Evolutionary conservation across 495 filamentous ascomycete genomes (phyloP).

Genomic region (Trichocladium uniseriatum): DNA sequence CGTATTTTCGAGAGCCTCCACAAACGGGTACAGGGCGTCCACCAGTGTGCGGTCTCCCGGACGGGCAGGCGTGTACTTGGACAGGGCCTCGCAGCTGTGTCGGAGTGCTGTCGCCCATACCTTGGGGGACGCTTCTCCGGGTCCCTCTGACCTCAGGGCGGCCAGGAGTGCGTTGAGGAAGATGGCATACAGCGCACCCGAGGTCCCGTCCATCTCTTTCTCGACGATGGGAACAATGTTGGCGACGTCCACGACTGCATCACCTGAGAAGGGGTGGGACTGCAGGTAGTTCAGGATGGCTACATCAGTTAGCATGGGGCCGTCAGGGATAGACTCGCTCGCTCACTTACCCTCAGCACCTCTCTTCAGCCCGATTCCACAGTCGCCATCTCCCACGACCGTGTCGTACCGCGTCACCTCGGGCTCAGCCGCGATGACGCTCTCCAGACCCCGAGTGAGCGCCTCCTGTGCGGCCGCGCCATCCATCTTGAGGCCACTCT

Average conservation of each 20-base stretch:
- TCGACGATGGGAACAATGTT: conserved; percentile 80
- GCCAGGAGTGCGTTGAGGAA: conserved; percentile 86
- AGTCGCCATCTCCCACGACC: conserved; percentile 92
- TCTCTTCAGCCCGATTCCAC: conserved; percentile 79
- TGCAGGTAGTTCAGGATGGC: conserved; percentile 62
- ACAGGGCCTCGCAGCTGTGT: conserved; percentile 59
- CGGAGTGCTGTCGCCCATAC: conserved; percentile 70
- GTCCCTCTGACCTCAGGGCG: conserved; percentile 51
- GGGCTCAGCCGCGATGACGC: conserved; percentile 67
- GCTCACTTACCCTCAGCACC: conserved; percentile 67
- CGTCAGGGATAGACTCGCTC: neutral
- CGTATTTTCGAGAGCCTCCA: conserved; percentile 54
- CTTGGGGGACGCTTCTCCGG: conserved; percentile 38
- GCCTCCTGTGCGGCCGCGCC: conserved; percentile 45
- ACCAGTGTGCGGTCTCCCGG: conserved; percentile 84
- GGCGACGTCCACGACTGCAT: conserved; percentile 62
- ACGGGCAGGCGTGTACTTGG: conserved; percentile 80
- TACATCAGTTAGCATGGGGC: conserved; percentile 19
- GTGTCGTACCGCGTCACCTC: conserved; percentile 85
- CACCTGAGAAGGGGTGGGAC: conserved; percentile 47
- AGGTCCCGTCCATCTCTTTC: conserved; percentile 88
- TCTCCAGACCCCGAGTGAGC: conserved; percentile 58
- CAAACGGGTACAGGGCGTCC: conserved; percentile 84
- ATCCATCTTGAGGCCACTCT: conserved; percentile 68
- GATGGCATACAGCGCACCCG: conserved; percentile 89